Percentiles rank a stretch among this genome's conserved stretches.
Evolutionary conservation across 257 asterid species (phyloP).

Genomic region (Euphrasia confusa): DNA sequence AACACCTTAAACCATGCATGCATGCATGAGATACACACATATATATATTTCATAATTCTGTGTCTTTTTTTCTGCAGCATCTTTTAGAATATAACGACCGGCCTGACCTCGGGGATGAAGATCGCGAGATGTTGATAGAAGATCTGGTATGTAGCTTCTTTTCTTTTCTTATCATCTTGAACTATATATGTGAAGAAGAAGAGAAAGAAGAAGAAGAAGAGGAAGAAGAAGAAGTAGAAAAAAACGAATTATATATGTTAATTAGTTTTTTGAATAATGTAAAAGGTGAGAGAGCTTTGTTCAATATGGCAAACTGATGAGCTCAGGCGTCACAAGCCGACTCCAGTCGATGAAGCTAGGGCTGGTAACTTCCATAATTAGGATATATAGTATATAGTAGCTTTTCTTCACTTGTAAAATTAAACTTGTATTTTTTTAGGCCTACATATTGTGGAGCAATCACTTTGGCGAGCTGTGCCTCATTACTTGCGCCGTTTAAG

Average conservation of each 20-base stretch:
- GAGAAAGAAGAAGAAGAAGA: too few relatives aligned
- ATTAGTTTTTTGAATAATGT: background rate
- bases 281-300: constrained; percentile 83
- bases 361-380: constrained; percentile 53
- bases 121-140: constrained; percentile 85
- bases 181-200: background rate
- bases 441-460: constrained; percentile 86
- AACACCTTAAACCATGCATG: background rate
- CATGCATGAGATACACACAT: too few relatives aligned
- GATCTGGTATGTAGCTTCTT: constrained; percentile 61
- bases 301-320: constrained; percentile 99
- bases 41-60: background rate
- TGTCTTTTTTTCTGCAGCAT: constrained; percentile 47
- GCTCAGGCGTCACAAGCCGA: constrained; percentile 94
- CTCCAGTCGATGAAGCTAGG: constrained; percentile 98
- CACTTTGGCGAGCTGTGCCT: constrained; percentile 98
- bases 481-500: constrained; percentile 94
- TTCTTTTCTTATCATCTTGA: constrained; percentile 13
- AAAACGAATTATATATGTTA: too few relatives aligned
- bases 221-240: too few relatives aligned
- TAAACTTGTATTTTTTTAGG: constrained; percentile 41
- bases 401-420: background rate
- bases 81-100: constrained; percentile 86
- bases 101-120: constrained; percentile 82
- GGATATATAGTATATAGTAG: constrained; percentile 1